Evolutionary conservation across 768 basidiomycete genomes (phyloP), one percentile per base, ranked within the genome.

Genomic region (Pisolithus tinctorius): DNA sequence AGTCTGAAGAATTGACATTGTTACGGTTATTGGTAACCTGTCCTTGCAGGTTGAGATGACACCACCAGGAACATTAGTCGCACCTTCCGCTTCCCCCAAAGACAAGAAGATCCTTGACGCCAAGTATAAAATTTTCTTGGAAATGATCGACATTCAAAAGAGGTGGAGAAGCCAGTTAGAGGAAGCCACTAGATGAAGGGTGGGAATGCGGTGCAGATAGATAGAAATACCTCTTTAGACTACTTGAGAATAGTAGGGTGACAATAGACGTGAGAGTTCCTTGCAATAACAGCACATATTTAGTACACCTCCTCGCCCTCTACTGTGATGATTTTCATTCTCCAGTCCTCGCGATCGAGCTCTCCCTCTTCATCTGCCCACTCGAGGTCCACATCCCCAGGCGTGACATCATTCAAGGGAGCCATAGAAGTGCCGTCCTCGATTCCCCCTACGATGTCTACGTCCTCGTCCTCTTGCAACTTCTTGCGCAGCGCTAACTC

Each of bases 121-220:
- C 7, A 99, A 99, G 73, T 98, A 96, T 69, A 83, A 80, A 65
- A 93, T 97, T 61, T 98, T 97, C 73, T 69, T 80, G 51, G 93
- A 97, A 66, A 78, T 73, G 17, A 91, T 96, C 44, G 87, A 91
- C 14, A 84, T 92, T 39, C 96, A 99, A 74, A 81, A 81, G 63
- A 75, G 82, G 52, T 97, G 93, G 95, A 79, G 90, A 55, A 71
- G 72, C 57, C 77, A 88, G 63, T 86, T 96, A 62, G 83, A 87
- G 53, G 77, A 78, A 45, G 83, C 84, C 36, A 16, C 49, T 17
- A 55, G 57, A 20, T 27, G 45, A 29, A 29, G 14, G 26, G 26
- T 40, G 38, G 17, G 14, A 16, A 48, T 4, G 13, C 16, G 4
- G 4, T 8, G 20, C 36, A 48, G 2, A 14, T 17, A 31, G 11